These are phyloP conservation scores for Mycena galericulata DNA, from an alignment of 768 basidiomycete genomes.

Conservation along the genomic window DNA sequence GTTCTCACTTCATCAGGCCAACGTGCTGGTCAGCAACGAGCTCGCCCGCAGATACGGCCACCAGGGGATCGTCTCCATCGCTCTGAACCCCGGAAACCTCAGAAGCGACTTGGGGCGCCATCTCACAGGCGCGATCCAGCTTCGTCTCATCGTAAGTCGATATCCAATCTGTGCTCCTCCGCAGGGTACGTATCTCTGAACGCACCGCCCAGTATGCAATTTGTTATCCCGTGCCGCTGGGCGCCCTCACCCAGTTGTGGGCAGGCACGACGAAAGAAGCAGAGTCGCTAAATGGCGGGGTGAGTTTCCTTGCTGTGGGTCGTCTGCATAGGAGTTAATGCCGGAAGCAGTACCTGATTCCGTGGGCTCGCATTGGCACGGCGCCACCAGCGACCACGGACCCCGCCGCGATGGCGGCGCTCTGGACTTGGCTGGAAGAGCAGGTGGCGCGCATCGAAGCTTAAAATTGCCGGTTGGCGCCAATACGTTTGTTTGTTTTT, in stretches of 20 bases:
- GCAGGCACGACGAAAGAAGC: slow-evolving; percentile 60
- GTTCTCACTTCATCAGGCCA: slow-evolving; percentile 47
- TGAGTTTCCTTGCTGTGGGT: slow-evolving; percentile 62
- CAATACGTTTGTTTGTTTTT: too few species aligned
- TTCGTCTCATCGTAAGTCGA: too few species aligned
- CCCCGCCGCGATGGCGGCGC: slow-evolving; percentile 47
- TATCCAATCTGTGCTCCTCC: too few species aligned
- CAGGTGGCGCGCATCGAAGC: too few species aligned
- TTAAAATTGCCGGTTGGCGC: too few species aligned
- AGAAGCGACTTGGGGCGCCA: slow-evolving; percentile 26
- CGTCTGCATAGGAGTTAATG: not conserved
- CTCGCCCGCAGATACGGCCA: too few species aligned
- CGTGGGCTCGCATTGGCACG: slow-evolving; percentile 54
- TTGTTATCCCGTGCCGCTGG: slow-evolving; percentile 48
- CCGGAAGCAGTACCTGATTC: slow-evolving; percentile 50
- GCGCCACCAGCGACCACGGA: too few species aligned
- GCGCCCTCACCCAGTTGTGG: slow-evolving; percentile 63
- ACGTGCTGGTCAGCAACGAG: slow-evolving; percentile 56
- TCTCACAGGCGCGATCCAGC: slow-evolving; percentile 26
- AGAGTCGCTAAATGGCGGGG: slow-evolving; percentile 50
- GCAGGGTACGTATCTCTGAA: too few species aligned
- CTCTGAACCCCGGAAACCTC: slow-evolving; percentile 55
- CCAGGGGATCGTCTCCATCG: slow-evolving; percentile 54
- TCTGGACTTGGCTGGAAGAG: slow-evolving; percentile 59
- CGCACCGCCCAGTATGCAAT: slow-evolving; percentile 8